Conservation (phyloP, 169 alveolate genomes). For the Miamiensis avidus region DNA sequence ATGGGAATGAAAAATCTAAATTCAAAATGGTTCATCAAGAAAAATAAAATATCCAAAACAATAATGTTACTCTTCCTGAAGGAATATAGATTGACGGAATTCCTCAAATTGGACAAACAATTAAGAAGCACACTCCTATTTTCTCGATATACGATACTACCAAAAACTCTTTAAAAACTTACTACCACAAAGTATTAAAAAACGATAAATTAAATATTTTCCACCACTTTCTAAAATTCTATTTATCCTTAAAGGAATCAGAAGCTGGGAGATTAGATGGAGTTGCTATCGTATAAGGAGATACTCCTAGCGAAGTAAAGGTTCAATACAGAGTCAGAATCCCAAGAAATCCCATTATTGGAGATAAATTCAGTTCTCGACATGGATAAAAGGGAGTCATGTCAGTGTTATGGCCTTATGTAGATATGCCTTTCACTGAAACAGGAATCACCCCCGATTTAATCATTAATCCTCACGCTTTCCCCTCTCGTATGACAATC, state of each 20-base stretch:
- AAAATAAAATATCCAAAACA: slow-evolving; percentile 20
- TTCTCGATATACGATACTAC: slow-evolving; percentile 15
- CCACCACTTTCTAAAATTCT: neutral
- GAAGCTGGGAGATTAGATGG: slow-evolving; percentile 34
- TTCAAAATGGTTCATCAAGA: slow-evolving; percentile 51
- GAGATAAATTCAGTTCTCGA: slow-evolving; percentile 99
- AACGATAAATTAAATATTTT: too few relatives aligned
- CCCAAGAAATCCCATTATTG: slow-evolving; percentile 96
- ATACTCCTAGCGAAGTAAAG: slow-evolving; percentile 57
- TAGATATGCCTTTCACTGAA: slow-evolving; percentile 99
- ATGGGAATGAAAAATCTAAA: slow-evolving; percentile 16
- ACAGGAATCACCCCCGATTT: slow-evolving; percentile 99
- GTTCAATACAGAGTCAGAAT: slow-evolving; percentile 78
- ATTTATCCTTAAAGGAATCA: neutral
- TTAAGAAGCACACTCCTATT: slow-evolving; percentile 17
- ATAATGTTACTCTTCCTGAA: slow-evolving; percentile 19
- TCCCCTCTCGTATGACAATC: slow-evolving; percentile 99
- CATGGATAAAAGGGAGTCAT: slow-evolving; percentile 99
- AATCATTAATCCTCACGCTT: slow-evolving; percentile 99
- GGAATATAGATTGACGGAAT: slow-evolving; percentile 10
- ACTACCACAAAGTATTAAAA: neutral
- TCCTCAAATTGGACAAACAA: slow-evolving; percentile 12
- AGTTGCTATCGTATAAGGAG: slow-evolving; percentile 15
- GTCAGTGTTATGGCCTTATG: slow-evolving; percentile 97
- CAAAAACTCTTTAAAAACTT: slow-evolving; percentile 11